Evolutionary conservation across 768 basidiomycete genomes (phyloP), one percentile per base, ranked within the genome.

Genomic region (Rhizopogon rudus): DNA sequence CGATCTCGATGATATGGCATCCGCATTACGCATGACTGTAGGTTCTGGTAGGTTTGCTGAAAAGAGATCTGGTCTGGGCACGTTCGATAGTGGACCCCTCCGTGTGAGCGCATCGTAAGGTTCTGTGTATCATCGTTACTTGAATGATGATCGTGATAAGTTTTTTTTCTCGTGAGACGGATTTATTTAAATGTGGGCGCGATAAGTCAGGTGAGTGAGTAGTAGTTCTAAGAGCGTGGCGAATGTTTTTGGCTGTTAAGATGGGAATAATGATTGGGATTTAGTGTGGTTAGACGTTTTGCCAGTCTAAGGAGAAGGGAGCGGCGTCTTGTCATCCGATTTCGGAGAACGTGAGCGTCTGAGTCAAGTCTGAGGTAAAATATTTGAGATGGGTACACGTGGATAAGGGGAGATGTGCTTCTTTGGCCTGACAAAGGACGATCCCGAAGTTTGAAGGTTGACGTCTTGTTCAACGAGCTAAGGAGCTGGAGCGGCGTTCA

Each of bases 271-370:
- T 57, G 61, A 67, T 66, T 64, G 57, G 22, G 54, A 68, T 64
- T 70, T 68, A 70, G 54, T 59, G 55, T 70, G 56, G 62, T 68
- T 67, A 68, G 55, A 60, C 68, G 60, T 68, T 67, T 68, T 60
- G 51, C 51, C 62, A 66, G 25, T 25, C 25, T 25, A 25, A 25
- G 54, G 41, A 39, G 50, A 58, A 60, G 61, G 65, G 55, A 16
- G 59, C 58, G 59, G 58, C 33, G 31, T 44, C 42, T 42, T 42
- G 42, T 52, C 9, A 37, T 10, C 35, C 35, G 35, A 37, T 37
- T 13, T 37, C 35, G 44, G 31, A 45, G 29, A 45, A 45, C 10
- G 46, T 48, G 12, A 28, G 16, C 16, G 28, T 25, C 28, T n/a
- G 44, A n/a, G 28, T 5, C 17, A 48, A 25, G 28, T 25, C 28